phyloP scores from a whole-genome alignment of 2,329 filamentous ascomycete genomes.

The Cyphellophora attinorum region DNA sequence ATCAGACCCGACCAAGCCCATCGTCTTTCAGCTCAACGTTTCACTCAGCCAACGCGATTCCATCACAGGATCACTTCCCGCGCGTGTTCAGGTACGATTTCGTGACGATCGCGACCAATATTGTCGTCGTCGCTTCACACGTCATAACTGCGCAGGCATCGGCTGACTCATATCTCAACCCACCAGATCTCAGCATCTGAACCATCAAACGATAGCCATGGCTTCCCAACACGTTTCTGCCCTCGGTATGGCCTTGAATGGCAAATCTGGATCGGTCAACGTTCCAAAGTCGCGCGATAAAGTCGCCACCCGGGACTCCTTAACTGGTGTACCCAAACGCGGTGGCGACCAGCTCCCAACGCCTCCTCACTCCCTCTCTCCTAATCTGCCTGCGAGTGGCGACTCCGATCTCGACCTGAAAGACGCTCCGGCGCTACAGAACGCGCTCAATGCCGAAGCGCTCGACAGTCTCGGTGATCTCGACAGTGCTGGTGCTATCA shows the following conservation, averaged over 20 bases:
- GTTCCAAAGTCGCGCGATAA: constrained; percentile 35
- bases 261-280: constrained; percentile 40
- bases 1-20: too few species aligned
- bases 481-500: constrained; percentile 75
- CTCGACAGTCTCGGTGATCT: constrained; percentile 42
- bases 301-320: constrained; percentile 25
- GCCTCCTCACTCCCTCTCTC: constrained; percentile 91
- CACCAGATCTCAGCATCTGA: constrained; percentile 1
- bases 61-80: too few species aligned
- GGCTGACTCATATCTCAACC: constrained; percentile 14
- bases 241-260: constrained; percentile 40
- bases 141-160: constrained; percentile 2
- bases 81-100: too few species aligned
- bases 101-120: constrained; percentile 2
- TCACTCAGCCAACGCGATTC: too few species aligned
- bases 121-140: constrained; percentile 8
- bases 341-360: constrained; percentile 56
- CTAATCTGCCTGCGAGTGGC: constrained; percentile 71
- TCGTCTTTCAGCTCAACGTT: too few species aligned
- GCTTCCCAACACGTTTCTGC: constrained; percentile 33
- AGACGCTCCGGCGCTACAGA: constrained; percentile 49
- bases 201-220: constrained; percentile 32
- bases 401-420: constrained; percentile 84
- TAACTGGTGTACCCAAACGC: constrained; percentile 23
- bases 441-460: constrained; percentile 32